Base-by-base conservation (phyloP, 2,329 filamentous ascomycete species). In the Xylariaceae sp. region DNA sequence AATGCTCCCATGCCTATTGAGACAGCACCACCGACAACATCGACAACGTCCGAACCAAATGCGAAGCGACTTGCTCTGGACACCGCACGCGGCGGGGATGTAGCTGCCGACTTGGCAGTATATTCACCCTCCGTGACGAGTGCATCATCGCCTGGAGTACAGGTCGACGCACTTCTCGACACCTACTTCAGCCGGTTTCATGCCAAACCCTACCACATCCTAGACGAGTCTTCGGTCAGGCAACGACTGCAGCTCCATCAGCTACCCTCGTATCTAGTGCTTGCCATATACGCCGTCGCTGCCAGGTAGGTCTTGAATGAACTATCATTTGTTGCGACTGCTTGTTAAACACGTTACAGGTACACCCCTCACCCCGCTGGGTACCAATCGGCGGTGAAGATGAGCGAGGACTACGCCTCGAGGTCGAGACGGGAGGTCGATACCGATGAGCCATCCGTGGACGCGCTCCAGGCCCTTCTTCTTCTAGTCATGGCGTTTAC, bases 181-280 rank as follows among this genome's bases (percentile, higher is more conserved):
- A 84, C 83, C 4, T 95, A 90, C 61, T 94, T 95, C 60, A 68
- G 74, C 17, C 78, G 85, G 38, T 79, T 90, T 30, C 88, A 95
- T 60, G 85, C 83, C 38, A 91, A 89, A 57, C 87, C 88, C 2
- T 93, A 85, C 51, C 81, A 87, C 56, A 83, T 94, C 38, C 70
- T 95, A 3, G 87, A 94, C 56, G 88, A 95, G 63, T 72, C 81
- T 0, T 79, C 77, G 0, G 82, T 86, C 9, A 76, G 88, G 42
- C 86, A 90, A 63, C 74, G 82, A 18, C 66, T 89, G 48, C 83
- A 87, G 51, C 64, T 81, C 9, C 81, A 81, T 37, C 83, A 87
- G 54, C 65, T 91, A 3, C 75, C 78, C 3, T 53, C 56, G 18
- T 78, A 74, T 50, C 63, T 81, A 32, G 60, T 74, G 6, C 67